A percentile compares a stretch with the other conserved stretches of the same genome.
Evolutionary conservation across 306 rosid genomes (phyloP).

Genomic region (Vigna reflexopilosa): DNA sequence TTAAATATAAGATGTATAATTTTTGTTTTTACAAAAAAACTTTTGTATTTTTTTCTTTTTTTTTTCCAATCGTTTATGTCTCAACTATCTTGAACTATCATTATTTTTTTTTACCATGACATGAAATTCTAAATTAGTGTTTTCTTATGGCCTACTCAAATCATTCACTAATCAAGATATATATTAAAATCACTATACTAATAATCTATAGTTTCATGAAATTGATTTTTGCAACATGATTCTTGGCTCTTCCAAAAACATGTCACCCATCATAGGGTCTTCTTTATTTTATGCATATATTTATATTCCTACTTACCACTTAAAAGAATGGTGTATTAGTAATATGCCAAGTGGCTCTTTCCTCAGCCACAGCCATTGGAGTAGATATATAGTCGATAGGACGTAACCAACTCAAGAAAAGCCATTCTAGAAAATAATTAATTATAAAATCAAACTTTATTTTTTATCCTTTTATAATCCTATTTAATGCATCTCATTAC

Average conservation of each 20-base stretch:
- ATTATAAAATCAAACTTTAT: too few relatives aligned
- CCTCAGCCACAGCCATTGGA: conserved; percentile 5
- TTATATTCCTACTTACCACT: not conserved
- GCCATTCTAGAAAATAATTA: not conserved
- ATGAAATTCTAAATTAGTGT: not conserved
- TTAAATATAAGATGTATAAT: too few relatives aligned
- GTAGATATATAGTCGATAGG: not conserved
- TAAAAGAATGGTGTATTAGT: not conserved
- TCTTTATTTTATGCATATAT: not conserved
- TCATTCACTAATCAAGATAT: not conserved
- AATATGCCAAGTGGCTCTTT: conserved; percentile 24
- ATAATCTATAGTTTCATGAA: not conserved
- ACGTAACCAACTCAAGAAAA: conserved; percentile 28
- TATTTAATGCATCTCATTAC: too few relatives aligned
- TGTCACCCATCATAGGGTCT: not conserved
- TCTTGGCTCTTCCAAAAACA: not conserved
- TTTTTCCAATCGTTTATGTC: not conserved
- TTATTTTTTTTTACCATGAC: not conserved
- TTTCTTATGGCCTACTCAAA: not conserved
- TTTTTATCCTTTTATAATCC: too few relatives aligned
- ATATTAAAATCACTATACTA: not conserved
- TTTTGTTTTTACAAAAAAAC: too few relatives aligned
- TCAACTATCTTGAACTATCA: not conserved
- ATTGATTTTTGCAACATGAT: not conserved
- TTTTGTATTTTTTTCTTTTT: too few relatives aligned